Evolutionary conservation across 441 rosid genomes (phyloP).

Genomic region (Raphanus hybrid): DNA sequence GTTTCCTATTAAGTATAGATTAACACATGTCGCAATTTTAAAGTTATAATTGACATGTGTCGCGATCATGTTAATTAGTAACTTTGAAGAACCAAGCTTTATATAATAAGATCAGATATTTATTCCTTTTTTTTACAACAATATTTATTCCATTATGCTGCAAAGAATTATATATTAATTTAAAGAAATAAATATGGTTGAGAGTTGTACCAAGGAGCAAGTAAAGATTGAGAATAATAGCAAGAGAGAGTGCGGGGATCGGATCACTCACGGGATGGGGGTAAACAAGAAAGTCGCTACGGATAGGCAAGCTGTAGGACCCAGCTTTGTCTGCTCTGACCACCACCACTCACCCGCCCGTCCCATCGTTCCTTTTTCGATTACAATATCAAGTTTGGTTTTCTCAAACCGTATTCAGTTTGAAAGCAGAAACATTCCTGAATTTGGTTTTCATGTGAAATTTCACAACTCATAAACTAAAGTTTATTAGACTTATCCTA

Average conservation of each 20-base stretch:
- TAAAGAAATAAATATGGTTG: not conserved
- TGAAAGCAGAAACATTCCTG: not conserved
- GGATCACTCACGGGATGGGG: slow-evolving; percentile 28
- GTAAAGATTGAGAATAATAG: slow-evolving; percentile 20
- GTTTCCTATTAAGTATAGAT: no score
- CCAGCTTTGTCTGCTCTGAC: slow-evolving; percentile 34
- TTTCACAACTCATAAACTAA: no score
- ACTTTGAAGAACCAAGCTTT: no score
- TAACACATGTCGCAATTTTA: no score
- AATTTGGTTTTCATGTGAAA: not conserved
- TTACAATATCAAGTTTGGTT: not conserved
- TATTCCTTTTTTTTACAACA: not conserved
- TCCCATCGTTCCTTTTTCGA: slow-evolving; percentile 14
- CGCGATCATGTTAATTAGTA: no score
- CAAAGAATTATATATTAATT: not conserved
- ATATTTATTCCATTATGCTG: not conserved
- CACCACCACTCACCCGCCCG: slow-evolving; percentile 24
- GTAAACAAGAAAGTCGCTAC: slow-evolving; percentile 27
- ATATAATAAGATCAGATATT: no score
- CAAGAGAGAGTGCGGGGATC: slow-evolving; percentile 28
- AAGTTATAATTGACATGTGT: no score
- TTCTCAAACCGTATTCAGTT: not conserved
- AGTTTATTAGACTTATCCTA: no score
- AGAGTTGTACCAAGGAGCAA: not conserved
- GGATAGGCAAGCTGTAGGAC: slow-evolving; percentile 33